Base-by-base conservation (phyloP, 2,329 filamentous ascomycete genomes). In the Venturia pyrina region DNA sequence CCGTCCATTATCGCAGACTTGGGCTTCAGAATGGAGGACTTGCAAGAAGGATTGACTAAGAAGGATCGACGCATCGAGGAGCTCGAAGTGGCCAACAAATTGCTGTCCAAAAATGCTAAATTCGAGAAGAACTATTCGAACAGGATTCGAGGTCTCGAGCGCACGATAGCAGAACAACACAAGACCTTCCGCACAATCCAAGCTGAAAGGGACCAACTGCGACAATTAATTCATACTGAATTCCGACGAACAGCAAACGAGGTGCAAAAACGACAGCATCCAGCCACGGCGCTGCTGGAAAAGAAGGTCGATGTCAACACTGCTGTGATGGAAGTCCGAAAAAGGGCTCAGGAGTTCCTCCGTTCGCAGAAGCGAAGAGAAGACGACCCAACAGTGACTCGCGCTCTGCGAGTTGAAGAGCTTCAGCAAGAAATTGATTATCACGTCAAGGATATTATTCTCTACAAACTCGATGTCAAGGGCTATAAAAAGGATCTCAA, bases 391-490 rank as follows among this genome's bases (percentile, higher is more conserved):
- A 73, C 32, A 69, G 41, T 21, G n/a, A 50, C 32, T 21, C 8
- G 41, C 17, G 21, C n/a, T 21, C 13, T 37, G 34, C 68, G 69
- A 44, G 68, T 70, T 40, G 68, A 68, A 37, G 62, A 68, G 19
- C 68, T 81, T 62, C 75, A 75, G 60, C 72, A 73, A 63, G 76
- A 78, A 65, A 74, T 79, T 15, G 74, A 76, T 37, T 76, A 78
- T 67, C 78, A 80, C 64, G 72, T 81, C 43, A 71, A 76, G n/a
- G 79, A 82, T 61, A 80, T 80, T 65, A 76, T 81, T 32, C 74
- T 79, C 62, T 81, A 80, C 72, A 81, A 81, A 69, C 74, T 81
- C 40, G 80, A 82, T 64, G 74, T 80, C 64, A 76, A 75, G 63
- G 77, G 77, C 19, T 82, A 80, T 71, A 79, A 77, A 68, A 75